Evolutionary conservation across 495 filamentous ascomycete genomes (phyloP).

Genomic region (Bombardia bombarda): DNA sequence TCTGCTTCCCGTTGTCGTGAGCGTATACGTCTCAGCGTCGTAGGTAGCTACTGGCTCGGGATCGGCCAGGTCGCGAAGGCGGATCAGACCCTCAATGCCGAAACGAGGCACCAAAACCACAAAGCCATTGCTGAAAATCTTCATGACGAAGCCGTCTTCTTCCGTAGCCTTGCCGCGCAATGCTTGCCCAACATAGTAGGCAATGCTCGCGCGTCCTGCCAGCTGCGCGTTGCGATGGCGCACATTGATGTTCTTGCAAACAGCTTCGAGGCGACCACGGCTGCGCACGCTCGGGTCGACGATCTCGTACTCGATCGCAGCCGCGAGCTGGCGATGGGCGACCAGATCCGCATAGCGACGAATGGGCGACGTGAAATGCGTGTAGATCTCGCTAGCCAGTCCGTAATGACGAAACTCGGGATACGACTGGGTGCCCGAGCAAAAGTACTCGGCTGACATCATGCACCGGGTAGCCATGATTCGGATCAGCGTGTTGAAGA

Average conservation of each 20-base stretch:
- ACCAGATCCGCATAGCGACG: constrained; percentile 92
- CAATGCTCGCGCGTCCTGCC: constrained; percentile 84
- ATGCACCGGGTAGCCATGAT: constrained; percentile 98
- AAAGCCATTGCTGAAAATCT: constrained; percentile 92
- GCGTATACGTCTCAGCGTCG: constrained; percentile 74
- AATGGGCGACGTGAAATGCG: constrained; percentile 96
- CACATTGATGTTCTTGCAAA: constrained; percentile 97
- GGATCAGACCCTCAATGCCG: constrained; percentile 86
- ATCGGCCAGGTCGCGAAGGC: constrained; percentile 71
- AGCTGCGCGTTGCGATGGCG: constrained; percentile 95
- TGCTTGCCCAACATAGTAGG: constrained; percentile 96
- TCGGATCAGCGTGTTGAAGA: constrained; percentile 96
- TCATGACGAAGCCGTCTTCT: constrained; percentile 93
- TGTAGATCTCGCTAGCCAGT: constrained; percentile 92
- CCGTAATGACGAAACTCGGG: constrained; percentile 96
- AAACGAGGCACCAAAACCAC: constrained; percentile 94
- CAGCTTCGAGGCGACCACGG: constrained; percentile 75
- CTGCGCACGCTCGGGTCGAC: constrained; percentile 67
- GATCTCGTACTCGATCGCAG: constrained; percentile 86
- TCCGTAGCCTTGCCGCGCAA: constrained; percentile 74
- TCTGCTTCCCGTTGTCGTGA: constrained; percentile 49
- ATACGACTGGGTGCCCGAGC: constrained; percentile 82
- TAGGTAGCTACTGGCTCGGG: constrained; percentile 69
- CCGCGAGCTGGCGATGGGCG: constrained; percentile 88
- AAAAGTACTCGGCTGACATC: constrained; percentile 98